Conservation (phyloP, 2,329 filamentous ascomycete species). For the Leptographium radiaticola region DNA sequence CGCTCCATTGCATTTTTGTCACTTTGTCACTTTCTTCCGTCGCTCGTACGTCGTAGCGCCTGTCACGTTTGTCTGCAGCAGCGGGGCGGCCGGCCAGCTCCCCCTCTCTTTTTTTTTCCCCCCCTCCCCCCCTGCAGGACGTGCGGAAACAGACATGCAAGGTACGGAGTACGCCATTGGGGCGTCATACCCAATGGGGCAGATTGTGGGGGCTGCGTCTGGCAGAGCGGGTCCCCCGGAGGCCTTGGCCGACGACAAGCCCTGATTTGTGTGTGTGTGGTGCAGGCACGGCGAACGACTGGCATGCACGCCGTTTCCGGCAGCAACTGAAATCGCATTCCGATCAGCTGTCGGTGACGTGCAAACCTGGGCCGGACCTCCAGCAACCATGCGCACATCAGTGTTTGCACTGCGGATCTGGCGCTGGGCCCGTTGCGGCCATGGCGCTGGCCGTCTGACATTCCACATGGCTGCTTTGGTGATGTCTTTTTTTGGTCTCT, state of each 20-base stretch:
- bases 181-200: no score
- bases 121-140: not conserved
- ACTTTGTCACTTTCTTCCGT: not conserved
- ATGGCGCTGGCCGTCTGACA: not conserved
- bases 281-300: not conserved
- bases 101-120: no score
- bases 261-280: not conserved
- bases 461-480: not conserved
- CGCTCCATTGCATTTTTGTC: not conserved
- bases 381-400: not conserved
- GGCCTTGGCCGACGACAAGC: not conserved
- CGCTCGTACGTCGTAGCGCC: not conserved
- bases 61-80: not conserved
- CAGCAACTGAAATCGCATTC: constrained; percentile 4
- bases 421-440: not conserved
- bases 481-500: not conserved
- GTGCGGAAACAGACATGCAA: not conserved
- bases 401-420: not conserved
- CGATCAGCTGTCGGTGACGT: not conserved
- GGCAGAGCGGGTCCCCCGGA: no score
- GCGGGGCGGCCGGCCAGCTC: not conserved
- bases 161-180: not conserved
- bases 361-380: no score
- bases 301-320: constrained; percentile 6
- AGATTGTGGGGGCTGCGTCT: no score